Base-by-base conservation (phyloP, 371 early-diverging fungal species). In the Entomophthora muscae region DNA sequence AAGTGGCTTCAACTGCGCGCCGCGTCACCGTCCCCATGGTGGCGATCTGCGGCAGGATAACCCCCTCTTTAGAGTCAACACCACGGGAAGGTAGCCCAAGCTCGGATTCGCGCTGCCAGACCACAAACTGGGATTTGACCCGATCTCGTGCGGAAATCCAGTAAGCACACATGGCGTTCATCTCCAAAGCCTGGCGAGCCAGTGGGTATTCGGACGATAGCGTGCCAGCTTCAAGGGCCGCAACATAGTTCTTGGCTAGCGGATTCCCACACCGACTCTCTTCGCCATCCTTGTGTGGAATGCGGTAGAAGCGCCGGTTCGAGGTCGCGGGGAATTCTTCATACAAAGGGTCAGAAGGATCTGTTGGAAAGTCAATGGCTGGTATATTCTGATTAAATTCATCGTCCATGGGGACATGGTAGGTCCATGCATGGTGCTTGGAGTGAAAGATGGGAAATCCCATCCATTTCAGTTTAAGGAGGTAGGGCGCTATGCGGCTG, bases 11-110 rank as follows among this genome's bases (percentile, higher is more conserved):
- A 1, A 94, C 93, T 0, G 89, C 91, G 3, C 98, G 83, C 1
- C 98, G 80, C 0, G 98, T 98, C n/a, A 96, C 78, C 0, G 98
- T 96, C 7, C 98, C 98, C 94, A 96, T 96, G 1, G 88, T 80
- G 28, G 90, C 79, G 63, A 88, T 84, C 61, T 86, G 86, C 1
- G 98, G 98, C 53, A 98, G 67, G 57, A 98, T 95, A n/a, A 93
- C 85, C 22, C 93, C 91, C 56, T 75, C 68, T 1, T 71, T 57
- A 0, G 53, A 65, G 5, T 59, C 66, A 7, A 65, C 58, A 0
- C 67, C 68, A n/a, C 70, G 67, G n/a, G 32, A 65, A 1, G 52
- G 0, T 33, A 23, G n/a, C 1, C 53, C 22, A 22, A 51, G 30
- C 23, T 60, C 7, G 7, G 21, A 30, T 24, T 56, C 13, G 23